These are phyloP conservation scores for Magnolia sinica DNA, from an alignment of 164 flowering plant genomes.

Conservation along the genomic window DNA sequence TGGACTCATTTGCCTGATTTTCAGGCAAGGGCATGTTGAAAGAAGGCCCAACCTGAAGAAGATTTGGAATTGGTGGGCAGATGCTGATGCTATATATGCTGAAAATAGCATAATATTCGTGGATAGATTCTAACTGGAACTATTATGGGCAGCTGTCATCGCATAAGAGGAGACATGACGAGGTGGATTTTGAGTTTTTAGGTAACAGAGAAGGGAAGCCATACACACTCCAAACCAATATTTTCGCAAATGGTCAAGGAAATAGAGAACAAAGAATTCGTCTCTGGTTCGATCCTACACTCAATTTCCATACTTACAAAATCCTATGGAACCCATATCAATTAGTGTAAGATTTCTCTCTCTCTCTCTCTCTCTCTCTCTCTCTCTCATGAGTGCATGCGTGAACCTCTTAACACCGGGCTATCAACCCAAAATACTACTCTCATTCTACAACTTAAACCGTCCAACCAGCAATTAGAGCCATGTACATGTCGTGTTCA, in stretches of 20 bases:
- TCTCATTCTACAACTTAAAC: too few relatives aligned
- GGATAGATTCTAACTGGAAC: background rate
- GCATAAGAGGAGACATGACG: slow-evolving; percentile 37
- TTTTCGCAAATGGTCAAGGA: slow-evolving; percentile 51
- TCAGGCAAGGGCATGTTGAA: too few relatives aligned
- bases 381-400: too few relatives aligned
- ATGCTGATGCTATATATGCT: too few relatives aligned
- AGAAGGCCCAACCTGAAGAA: too few relatives aligned
- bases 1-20: too few relatives aligned
- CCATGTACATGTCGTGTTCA: too few relatives aligned
- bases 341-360: slow-evolving; percentile 42
- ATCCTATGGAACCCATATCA: slow-evolving; percentile 72
- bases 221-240: slow-evolving; percentile 54
- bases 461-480: too few relatives aligned
- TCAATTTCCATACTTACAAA: slow-evolving; percentile 46
- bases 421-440: too few relatives aligned
- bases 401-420: too few relatives aligned
- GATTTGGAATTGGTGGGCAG: too few relatives aligned
- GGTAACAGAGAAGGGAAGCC: slow-evolving; percentile 62
- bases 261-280: slow-evolving; percentile 50
- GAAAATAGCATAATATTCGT: background rate
- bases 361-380: slow-evolving; percentile 3
- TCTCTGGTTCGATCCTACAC: slow-evolving; percentile 71
- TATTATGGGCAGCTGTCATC: slow-evolving; percentile 42
- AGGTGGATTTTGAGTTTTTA: slow-evolving; percentile 78